Conservation (phyloP, 768 basidiomycete species). For the Boletus reticuloceps region DNA sequence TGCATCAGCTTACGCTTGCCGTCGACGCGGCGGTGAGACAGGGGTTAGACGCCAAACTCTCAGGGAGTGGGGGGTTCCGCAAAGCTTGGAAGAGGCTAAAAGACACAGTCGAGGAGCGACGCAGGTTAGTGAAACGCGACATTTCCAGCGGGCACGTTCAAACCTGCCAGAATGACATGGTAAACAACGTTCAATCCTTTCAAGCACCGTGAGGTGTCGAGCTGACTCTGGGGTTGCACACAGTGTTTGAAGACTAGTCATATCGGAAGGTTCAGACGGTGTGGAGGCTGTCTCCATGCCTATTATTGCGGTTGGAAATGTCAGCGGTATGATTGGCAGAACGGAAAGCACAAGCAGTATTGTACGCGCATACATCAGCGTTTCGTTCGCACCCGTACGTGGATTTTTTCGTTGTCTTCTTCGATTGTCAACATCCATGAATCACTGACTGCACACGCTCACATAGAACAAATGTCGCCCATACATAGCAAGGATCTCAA, state of each 20-base stretch:
- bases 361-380: constrained; percentile 23
- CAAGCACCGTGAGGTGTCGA: neutral
- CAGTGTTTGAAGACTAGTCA: constrained; percentile 22
- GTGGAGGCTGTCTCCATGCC: constrained; percentile 26
- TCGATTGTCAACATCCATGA: neutral
- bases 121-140: constrained; percentile 17
- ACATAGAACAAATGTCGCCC: constrained; percentile 18
- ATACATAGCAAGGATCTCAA: constrained; percentile 24
- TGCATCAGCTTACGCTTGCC: constrained; percentile 11
- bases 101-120: constrained; percentile 16
- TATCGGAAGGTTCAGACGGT: constrained; percentile 21
- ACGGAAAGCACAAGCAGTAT: constrained; percentile 28
- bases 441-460: neutral
- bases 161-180: constrained; percentile 28
- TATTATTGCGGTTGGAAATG: constrained; percentile 27
- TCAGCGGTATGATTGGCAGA: constrained; percentile 27
- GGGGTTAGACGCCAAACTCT: constrained; percentile 11
- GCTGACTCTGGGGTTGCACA: neutral
- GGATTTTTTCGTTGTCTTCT: too few relatives aligned
- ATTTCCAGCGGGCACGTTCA: constrained; percentile 20
- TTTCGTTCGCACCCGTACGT: constrained; percentile 17
- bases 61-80: constrained; percentile 15
- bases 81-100: constrained; percentile 24
- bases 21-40: constrained; percentile 5
- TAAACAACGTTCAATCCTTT: neutral